Evolutionary conservation across 1,139 yeast genomes (phyloP).

Genomic region (Taphrina sp.): DNA sequence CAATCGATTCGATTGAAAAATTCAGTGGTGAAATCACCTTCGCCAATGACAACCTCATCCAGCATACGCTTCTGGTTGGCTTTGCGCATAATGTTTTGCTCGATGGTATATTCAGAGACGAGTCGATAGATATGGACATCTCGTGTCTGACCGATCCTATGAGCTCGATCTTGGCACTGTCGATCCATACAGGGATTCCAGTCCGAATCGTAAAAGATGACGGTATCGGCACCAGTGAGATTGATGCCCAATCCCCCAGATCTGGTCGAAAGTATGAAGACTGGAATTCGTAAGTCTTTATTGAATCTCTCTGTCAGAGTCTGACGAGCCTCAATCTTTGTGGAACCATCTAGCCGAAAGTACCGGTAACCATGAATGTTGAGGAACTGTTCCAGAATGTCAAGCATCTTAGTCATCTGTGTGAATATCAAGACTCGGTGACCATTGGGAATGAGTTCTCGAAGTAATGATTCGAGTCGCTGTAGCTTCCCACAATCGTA

Average conservation of each 20-base stretch:
- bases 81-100: constrained; percentile 86
- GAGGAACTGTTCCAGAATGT: constrained; percentile 85
- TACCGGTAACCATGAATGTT: constrained; percentile 93
- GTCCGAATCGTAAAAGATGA: constrained; percentile 97
- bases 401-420: constrained; percentile 96
- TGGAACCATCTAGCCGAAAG: constrained; percentile 94
- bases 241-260: constrained; percentile 98
- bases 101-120: constrained; percentile 94
- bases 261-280: constrained; percentile 87
- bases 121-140: constrained; percentile 96
- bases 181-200: constrained; percentile 99
- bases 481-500: constrained; percentile 97
- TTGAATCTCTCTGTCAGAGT: constrained; percentile 89
- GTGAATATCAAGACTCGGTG: constrained; percentile 95
- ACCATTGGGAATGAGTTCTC: constrained; percentile 76
- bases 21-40: constrained; percentile 97
- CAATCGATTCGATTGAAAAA: constrained; percentile 87
- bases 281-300: constrained; percentile 79
- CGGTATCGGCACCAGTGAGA: constrained; percentile 97
- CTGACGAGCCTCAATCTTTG: constrained; percentile 95
- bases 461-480: constrained; percentile 69
- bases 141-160: constrained; percentile 96
- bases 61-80: constrained; percentile 94
- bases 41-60: constrained; percentile 95
- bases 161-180: constrained; percentile 99